Base-by-base conservation (phyloP, 164 flowering plant genomes). In the Berberis thunbergii region DNA sequence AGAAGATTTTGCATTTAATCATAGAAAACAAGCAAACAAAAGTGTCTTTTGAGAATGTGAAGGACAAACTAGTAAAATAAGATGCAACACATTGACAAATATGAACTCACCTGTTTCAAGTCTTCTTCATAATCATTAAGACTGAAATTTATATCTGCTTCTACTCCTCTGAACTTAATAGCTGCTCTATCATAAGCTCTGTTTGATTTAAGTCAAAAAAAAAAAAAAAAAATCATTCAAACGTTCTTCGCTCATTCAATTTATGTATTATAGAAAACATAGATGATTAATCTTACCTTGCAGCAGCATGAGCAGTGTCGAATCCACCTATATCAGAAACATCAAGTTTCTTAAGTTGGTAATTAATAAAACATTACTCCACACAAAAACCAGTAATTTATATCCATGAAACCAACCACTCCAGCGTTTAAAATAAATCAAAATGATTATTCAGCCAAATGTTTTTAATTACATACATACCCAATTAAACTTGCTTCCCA, bases 151-250 rank as follows among this genome's bases (percentile, higher is more conserved):
- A 91, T 95, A 67, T 95, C 99, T 9, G 99, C 99, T 2, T 91
- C 96, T 1, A 80, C 83, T 60, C 99, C 99, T 58, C 99, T 71
- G 75, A 95, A 95, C 76, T 95, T 95, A 62, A 95, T 89, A 0
- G 99, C 99, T 1, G 99, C 99, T 62, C 97, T 77, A 70, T 95
- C 99, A 74, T 95, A 95, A 10, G 99, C 99, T 41, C 99, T 95
- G 93, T 26, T 26, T 26, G 26, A 26, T 26, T 26, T 26, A 26
- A 26, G 26, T 26, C 26, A 26, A 26, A 26, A 26, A 26, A 26
- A 26, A 26, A 43, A 62, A 68, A 42, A 39, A 56, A 68, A 67
- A 26, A 0, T 26, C 26, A 26, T 26, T 26, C 26, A 26, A 26
- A 26, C 26, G 26, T 26, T 26, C 26, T 26, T 26, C 26, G 26